Evolutionary conservation across 805 yeast species (phyloP).

Genomic region (Kregervanrija delftensis): DNA sequence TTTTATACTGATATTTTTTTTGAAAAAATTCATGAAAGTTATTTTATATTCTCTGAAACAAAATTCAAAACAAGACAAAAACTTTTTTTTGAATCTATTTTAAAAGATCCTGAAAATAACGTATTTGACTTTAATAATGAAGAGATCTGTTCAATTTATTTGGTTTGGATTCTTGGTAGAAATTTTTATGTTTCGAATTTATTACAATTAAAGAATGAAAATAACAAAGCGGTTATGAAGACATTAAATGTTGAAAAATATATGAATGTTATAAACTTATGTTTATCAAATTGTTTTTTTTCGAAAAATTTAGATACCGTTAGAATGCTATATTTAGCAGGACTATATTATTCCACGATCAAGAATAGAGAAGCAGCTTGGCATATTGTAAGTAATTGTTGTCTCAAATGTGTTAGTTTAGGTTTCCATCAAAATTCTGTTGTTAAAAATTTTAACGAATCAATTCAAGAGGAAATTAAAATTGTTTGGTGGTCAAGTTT

Average conservation of each 20-base stretch:
- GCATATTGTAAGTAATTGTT: constrained; percentile 30
- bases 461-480: constrained; percentile 20
- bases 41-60: constrained; percentile 28
- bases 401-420: constrained; percentile 31
- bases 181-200: constrained; percentile 7
- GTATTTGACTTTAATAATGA: constrained; percentile 12
- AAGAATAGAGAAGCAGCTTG: constrained; percentile 33
- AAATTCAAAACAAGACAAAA: constrained; percentile 22
- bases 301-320: constrained; percentile 29
- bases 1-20: constrained; percentile 29
- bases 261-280: constrained; percentile 27
- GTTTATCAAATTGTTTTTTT: constrained; percentile 28
- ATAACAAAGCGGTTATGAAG: not conserved
- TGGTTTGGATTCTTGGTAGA: constrained; percentile 31
- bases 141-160: constrained; percentile 30
- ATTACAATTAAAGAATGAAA: constrained; percentile 3
- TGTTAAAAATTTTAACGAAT: constrained; percentile 9
- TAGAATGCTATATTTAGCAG: constrained; percentile 28
- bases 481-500: constrained; percentile 32
- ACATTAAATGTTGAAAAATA: constrained; percentile 9
- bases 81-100: constrained; percentile 23
- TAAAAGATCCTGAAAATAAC: not conserved
- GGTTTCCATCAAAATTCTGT: constrained; percentile 30
- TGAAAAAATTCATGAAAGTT: constrained; percentile 28
- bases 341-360: constrained; percentile 28